Evolutionary conservation across 305 asterid species (phyloP), one percentile per base, ranked within the genome.

Genomic region (Ilex paraguariensis): DNA sequence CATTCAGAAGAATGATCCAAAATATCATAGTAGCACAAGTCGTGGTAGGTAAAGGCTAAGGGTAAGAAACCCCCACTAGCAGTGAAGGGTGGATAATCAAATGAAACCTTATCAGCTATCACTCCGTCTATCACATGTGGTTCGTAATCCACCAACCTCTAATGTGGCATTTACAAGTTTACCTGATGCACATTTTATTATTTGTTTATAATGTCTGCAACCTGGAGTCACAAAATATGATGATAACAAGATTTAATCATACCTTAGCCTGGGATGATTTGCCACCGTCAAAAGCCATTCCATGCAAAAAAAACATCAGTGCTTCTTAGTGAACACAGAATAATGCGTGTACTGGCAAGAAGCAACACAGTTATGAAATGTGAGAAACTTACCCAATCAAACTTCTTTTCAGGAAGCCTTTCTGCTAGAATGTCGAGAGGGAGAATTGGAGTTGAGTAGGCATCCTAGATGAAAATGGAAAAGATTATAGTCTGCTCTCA

Each of bases 401-500:
- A 75, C 76, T 84, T 87, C 67, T 82, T 84, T 86, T 71, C 95
- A 0, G 94, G 91, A 65, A 86, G 87, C 77, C 87, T 81, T 64
- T 92, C 98, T 13, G 94, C 93, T 53, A 92, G 89, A 68, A 92
- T 68, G 30, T 92, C 95, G 56, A 90, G 88, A 48, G 98, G 97
- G 68, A 80, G 72, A 77, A 86, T 73, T 10, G 97, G 88, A 15
- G 97, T 89, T 54, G 98, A 87, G 84, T 79, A 90, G 10, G 97
- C 96, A 74, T 79, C 95, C 95, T 92, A 73, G 64, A 68, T 36
- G 6, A 5, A 36, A 36, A 36, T 36, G 9, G 9, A 36, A 36
- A 36, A 36, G 9, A 36, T 21, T 36, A 36, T 36, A 4, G 7
- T 4, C 2, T 36, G 42, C 42, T 54, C 40, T 57, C 33, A 5